Base-by-base conservation (phyloP, 306 rosid genomes). In the Cotoneaster glaucophyllus region DNA sequence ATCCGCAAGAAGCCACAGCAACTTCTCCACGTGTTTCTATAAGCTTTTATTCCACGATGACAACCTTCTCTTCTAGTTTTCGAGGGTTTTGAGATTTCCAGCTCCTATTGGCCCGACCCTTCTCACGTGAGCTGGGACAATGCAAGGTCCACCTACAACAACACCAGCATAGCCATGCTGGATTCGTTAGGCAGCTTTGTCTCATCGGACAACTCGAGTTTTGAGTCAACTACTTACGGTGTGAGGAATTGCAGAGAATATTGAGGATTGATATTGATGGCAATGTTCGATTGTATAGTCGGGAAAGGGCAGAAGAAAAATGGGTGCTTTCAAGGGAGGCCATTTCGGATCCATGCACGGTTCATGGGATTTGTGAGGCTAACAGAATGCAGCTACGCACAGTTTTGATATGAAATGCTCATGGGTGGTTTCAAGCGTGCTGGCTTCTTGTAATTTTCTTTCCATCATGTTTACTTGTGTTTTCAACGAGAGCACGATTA, bases 311-410 rank as follows among this genome's bases (percentile, higher is more conserved):
- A 5, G 41, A 24, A 4, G 77, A 54, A 11, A 76, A 1, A 2
- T 90, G 96, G 93, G 62, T 25, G 0, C 37, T 86, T 64, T 69
- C 88, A 2, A 86, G 96, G 93, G 89, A 88, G 78, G 85, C 88
- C 24, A 69, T 78, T 52, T 41, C 68, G 8, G 58, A 44, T n/a
- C 74, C 87, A 11, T 88, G 96, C 68, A 73, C 3, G 6, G 80
- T 57, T 57, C 63, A 24, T 22, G 7, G 63, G 12, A 32, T 21
- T 48, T 75, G 79, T 34, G 65, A 72, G 26, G n/a, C 37, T 8
- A 75, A 75, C 18, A 75, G 65, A 18, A 26, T 76, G 79, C n/a
- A 24, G 3, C 4, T 52, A 32, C 48, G 31, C 80, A 41, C 17
- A 10, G 19, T 6, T 56, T 39, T 15, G 80, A 61, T 2, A 37